Conservation (phyloP, 805 yeast species). For the Ogataea sp. region DNA sequence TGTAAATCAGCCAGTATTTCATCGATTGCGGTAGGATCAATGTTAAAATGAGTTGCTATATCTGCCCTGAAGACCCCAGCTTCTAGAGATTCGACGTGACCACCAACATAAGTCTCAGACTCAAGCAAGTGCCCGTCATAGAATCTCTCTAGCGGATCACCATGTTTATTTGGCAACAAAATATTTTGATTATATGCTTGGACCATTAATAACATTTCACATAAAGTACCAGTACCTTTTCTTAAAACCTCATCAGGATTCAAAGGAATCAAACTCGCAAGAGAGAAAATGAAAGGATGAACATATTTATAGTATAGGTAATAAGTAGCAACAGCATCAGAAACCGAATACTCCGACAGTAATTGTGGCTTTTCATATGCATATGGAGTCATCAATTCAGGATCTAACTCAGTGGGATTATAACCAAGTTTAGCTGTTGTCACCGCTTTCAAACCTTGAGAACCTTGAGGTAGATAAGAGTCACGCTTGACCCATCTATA, state of each 20-base stretch:
- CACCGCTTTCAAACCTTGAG: slow-evolving; percentile 97
- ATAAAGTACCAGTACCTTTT: slow-evolving; percentile 96
- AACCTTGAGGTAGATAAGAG: slow-evolving; percentile 95
- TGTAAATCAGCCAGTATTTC: slow-evolving; percentile 68
- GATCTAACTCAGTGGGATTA: slow-evolving; percentile 93
- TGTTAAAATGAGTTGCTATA: slow-evolving; percentile 60
- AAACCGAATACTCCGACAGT: slow-evolving; percentile 93
- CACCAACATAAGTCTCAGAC: slow-evolving; percentile 97
- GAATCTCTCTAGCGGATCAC: slow-evolving; percentile 90
- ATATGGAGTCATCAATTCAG: slow-evolving; percentile 96
- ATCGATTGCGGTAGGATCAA: slow-evolving; percentile 79
- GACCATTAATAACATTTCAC: slow-evolving; percentile 96
- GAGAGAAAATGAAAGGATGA: slow-evolving; percentile 92
- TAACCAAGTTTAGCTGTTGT: slow-evolving; percentile 94
- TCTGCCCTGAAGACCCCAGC: slow-evolving; percentile 97
- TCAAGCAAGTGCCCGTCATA: slow-evolving; percentile 91
- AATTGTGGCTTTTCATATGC: slow-evolving; percentile 91
- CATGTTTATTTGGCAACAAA: slow-evolving; percentile 85
- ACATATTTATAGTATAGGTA: slow-evolving; percentile 94
- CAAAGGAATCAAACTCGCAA: slow-evolving; percentile 90
- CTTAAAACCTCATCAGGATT: slow-evolving; percentile 94
- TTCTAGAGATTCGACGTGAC: slow-evolving; percentile 95
- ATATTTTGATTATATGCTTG: slow-evolving; percentile 81
- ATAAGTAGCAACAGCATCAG: slow-evolving; percentile 98
- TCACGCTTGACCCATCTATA: slow-evolving; percentile 98